phyloP scores from a whole-genome alignment of 352 stramenopile genomes.

The Phytophthora cryptogea region DNA sequence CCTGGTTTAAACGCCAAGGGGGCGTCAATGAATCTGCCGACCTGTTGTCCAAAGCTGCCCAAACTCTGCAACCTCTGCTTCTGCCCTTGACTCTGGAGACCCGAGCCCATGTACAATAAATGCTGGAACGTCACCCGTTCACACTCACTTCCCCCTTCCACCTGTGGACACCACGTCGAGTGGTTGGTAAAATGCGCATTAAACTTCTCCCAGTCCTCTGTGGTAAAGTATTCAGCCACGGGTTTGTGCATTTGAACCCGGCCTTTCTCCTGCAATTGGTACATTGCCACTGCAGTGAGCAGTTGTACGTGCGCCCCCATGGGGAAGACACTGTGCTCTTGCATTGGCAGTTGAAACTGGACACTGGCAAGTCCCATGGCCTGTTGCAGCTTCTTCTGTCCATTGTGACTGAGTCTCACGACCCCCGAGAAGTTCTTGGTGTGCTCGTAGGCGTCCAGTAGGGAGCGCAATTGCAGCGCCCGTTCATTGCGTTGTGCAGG shows the following conservation, averaged over 20 bases:
- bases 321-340: slow-evolving; percentile 53
- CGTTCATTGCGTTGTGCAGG: slow-evolving; percentile 35
- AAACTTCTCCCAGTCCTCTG: slow-evolving; percentile 52
- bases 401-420: slow-evolving; percentile 53
- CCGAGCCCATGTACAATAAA: slow-evolving; percentile 68
- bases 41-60: slow-evolving; percentile 36
- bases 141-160: slow-evolving; percentile 32
- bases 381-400: slow-evolving; percentile 48
- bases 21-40: slow-evolving; percentile 54
- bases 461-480: slow-evolving; percentile 31
- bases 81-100: slow-evolving; percentile 30
- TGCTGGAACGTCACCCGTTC: slow-evolving; percentile 64
- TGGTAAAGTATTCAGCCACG: slow-evolving; percentile 43
- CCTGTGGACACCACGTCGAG: slow-evolving; percentile 52
- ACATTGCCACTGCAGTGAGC: slow-evolving; percentile 54
- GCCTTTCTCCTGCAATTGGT: slow-evolving; percentile 61
- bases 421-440: slow-evolving; percentile 58
- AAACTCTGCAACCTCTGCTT: slow-evolving; percentile 23
- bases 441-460: slow-evolving; percentile 41
- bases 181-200: slow-evolving; percentile 42
- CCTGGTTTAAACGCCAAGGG: slow-evolving; percentile 57
- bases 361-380: slow-evolving; percentile 53
- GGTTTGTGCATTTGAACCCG: slow-evolving; percentile 39
- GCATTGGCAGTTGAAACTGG: slow-evolving; percentile 51
- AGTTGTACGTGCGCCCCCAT: slow-evolving; percentile 67